Conservation (phyloP, 2,329 filamentous ascomycete genomes). For the Xylariaceae sp. region DNA sequence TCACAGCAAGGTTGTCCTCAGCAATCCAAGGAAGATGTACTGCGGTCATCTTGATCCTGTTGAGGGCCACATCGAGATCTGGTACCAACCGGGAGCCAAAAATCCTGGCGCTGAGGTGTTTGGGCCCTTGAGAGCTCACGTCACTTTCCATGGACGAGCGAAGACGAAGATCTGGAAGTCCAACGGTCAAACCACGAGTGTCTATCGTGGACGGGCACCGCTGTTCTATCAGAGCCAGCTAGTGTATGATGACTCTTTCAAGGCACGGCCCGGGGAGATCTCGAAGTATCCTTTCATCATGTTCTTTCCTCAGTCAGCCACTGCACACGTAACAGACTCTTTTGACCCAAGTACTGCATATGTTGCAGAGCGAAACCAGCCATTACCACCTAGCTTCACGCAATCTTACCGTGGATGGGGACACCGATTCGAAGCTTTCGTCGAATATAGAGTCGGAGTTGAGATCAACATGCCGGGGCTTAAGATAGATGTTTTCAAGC, state of each 20-base stretch:
- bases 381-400: constrained; percentile 14
- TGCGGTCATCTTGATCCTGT: constrained; percentile 12
- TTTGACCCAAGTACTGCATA: constrained; percentile 2
- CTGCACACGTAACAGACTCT: too few species aligned
- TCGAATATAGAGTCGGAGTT: constrained; percentile 16
- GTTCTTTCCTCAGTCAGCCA: constrained; percentile 10
- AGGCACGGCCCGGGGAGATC: constrained; percentile 1
- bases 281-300: constrained; percentile 8
- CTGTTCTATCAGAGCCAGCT: constrained; percentile 4
- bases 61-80: constrained; percentile 9
- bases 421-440: constrained; percentile 11
- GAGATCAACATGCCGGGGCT: constrained; percentile 11
- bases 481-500: constrained; percentile 6
- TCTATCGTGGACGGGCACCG: constrained; percentile 14
- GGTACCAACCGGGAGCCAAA: constrained; percentile 1
- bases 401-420: constrained; percentile 1
- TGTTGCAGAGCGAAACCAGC: constrained; percentile 2
- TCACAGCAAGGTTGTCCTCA: constrained; percentile 5
- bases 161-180: constrained; percentile 15
- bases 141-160: constrained; percentile 14
- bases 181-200: constrained; percentile 4
- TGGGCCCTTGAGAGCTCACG: constrained; percentile 10
- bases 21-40: constrained; percentile 11
- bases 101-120: constrained; percentile 11
- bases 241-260: constrained; percentile 13